phyloP scores from a whole-genome alignment of 1,284 basidiomycete genomes.

The Ceratobasidium theobromae region DNA sequence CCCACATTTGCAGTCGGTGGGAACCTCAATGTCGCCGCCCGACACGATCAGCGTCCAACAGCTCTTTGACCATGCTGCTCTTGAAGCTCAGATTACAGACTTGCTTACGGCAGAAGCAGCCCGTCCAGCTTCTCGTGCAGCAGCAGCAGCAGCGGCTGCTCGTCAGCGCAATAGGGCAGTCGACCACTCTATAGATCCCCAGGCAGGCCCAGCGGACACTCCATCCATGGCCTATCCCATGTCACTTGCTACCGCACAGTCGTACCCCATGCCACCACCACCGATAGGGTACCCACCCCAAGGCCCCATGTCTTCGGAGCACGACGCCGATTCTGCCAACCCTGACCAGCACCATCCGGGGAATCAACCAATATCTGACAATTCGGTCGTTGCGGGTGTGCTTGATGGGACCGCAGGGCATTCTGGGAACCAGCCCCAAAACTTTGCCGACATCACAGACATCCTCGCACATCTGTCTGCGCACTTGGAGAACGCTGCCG shows the following conservation, averaged over 20 bases:
- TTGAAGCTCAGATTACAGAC: conserved; percentile 26
- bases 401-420: conserved; percentile 39
- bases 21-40: not conserved
- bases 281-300: conserved; percentile 13
- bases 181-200: not conserved
- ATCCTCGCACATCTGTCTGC: conserved; percentile 69
- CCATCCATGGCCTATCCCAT: conserved; percentile 19
- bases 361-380: not conserved
- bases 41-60: not conserved
- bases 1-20: not conserved
- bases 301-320: not conserved
- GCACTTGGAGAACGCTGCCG: conserved; percentile 55
- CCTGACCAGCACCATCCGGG: not conserved
- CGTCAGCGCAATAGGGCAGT: conserved; percentile 9
- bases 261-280: conserved; percentile 13
- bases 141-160: conserved; percentile 16
- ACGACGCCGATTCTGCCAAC: not conserved
- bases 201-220: not conserved
- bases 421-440: conserved; percentile 29
- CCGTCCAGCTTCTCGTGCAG: conserved; percentile 1
- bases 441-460: conserved; percentile 68
- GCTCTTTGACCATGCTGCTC: conserved; percentile 18
- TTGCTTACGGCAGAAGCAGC: conserved; percentile 6
- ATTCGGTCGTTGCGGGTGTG: not conserved
- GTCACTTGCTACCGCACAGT: conserved; percentile 7